phyloP scores from a whole-genome alignment of 805 yeast species.

The Barnettozyma wickerhamii region DNA sequence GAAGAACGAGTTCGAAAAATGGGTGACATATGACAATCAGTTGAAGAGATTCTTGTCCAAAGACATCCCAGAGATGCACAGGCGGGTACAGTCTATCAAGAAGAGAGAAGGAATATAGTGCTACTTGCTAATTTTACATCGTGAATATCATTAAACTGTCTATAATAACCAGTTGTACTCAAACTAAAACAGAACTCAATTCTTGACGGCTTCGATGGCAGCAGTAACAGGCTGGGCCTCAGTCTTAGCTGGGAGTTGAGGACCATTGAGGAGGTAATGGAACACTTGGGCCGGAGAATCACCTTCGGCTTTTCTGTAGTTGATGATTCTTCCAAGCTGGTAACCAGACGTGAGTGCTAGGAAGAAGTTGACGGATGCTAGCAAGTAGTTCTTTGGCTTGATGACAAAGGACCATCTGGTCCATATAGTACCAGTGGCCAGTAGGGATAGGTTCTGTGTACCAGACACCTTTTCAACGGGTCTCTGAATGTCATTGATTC shows the following conservation, averaged over 20 bases:
- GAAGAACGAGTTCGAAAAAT: constrained; percentile 16
- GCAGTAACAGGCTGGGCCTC: background rate
- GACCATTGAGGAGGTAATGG: constrained; percentile 34
- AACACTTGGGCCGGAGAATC: constrained; percentile 55
- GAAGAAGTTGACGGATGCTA: constrained; percentile 94
- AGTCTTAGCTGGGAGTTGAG: background rate
- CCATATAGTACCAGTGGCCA: constrained; percentile 94
- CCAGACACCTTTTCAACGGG: constrained; percentile 93
- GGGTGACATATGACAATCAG: constrained; percentile 20
- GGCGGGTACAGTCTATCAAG: constrained; percentile 13
- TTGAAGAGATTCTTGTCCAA: constrained; percentile 20
- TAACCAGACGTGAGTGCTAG: constrained; percentile 84
- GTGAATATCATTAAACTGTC: constrained; percentile 8
- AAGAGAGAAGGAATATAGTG: constrained; percentile 5
- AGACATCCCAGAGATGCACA: constrained; percentile 19
- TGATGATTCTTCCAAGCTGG: constrained; percentile 69
- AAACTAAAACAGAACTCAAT: background rate
- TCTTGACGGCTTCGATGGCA: constrained; percentile 1
- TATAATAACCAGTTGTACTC: too few relatives aligned
- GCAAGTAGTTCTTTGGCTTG: constrained; percentile 76
- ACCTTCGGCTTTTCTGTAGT: constrained; percentile 62
- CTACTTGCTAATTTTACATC: constrained; percentile 1
- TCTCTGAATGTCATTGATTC: constrained; percentile 78
- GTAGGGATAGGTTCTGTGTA: constrained; percentile 66
- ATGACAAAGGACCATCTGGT: constrained; percentile 97